phyloP scores from a whole-genome alignment of 2,329 filamentous ascomycete species.

The Diaporthe ilicicola region DNA sequence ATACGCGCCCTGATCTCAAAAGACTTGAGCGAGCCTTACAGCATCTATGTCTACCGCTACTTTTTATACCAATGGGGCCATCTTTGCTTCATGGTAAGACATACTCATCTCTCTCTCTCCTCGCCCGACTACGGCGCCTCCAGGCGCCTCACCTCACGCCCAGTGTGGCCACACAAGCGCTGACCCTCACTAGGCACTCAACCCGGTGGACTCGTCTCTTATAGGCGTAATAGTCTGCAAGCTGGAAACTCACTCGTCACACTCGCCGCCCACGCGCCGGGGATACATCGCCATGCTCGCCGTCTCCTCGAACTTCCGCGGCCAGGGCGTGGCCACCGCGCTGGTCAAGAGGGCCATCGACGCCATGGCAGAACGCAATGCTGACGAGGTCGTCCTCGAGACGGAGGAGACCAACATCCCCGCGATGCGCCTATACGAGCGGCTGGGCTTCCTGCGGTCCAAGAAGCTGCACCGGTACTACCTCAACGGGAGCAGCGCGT shows the following conservation, averaged over 20 bases:
- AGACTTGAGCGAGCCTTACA: conserved; percentile 97
- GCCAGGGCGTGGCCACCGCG: conserved; percentile 85
- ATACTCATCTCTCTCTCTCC: not conserved
- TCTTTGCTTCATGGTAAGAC: conserved; percentile 87
- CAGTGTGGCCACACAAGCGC: not conserved
- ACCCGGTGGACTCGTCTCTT: conserved; percentile 69
- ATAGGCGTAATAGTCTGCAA: conserved; percentile 95
- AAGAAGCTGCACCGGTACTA: conserved; percentile 97
- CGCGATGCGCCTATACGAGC: conserved; percentile 91
- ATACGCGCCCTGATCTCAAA: conserved; percentile 95
- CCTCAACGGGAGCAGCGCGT: conserved; percentile 94
- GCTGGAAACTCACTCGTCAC: conserved; percentile 86
- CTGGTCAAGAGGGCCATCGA: conserved; percentile 92
- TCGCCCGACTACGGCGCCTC: conserved; percentile 13
- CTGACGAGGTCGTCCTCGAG: conserved; percentile 95
- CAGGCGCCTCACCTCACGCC: conserved; percentile 24
- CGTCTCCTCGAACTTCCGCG: conserved; percentile 81
- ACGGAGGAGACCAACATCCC: conserved; percentile 93
- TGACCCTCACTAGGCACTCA: conserved; percentile 57
- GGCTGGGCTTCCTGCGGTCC: conserved; percentile 88
- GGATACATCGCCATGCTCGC: conserved; percentile 99
- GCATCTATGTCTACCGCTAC: conserved; percentile 98
- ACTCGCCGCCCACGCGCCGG: conserved; percentile 76
- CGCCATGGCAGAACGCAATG: conserved; percentile 82
- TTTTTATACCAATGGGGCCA: conserved; percentile 98